A percentile compares a stretch with the other conserved stretches of the same genome.
Evolutionary conservation across 805 yeast genomes (phyloP).

Genomic region (Cyberlindnera japonica): DNA sequence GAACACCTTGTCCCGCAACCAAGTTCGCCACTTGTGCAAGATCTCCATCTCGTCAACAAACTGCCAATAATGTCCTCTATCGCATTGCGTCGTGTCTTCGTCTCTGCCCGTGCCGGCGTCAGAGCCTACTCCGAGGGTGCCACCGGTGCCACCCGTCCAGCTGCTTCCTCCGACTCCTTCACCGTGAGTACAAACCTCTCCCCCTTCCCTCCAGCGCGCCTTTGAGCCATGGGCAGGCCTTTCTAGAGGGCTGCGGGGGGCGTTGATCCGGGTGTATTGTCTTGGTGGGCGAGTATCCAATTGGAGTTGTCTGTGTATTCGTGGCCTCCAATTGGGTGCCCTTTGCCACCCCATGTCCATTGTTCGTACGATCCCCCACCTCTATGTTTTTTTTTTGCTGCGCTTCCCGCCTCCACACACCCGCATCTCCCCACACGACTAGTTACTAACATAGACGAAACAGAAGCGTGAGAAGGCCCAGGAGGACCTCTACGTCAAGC

Average conservation of each 20-base stretch:
- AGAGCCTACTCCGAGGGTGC: conserved; percentile 51
- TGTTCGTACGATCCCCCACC: background rate
- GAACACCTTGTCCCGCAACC: conserved; percentile 3
- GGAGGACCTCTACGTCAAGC: conserved; percentile 80
- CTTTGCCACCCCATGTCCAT: too few species aligned
- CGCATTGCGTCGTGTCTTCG: conserved; percentile 37
- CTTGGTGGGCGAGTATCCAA: background rate
- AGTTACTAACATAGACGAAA: conserved; percentile 25
- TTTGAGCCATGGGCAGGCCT: too few species aligned
- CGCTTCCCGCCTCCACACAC: background rate
- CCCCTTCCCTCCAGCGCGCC: too few species aligned
- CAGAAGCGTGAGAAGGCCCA: conserved; percentile 89
- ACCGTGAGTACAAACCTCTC: conserved; percentile 48
- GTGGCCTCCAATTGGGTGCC: too few species aligned
- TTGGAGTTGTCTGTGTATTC: background rate
- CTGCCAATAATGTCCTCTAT: conserved; percentile 22
- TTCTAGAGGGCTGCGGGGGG: too few species aligned
- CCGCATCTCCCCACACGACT: background rate
- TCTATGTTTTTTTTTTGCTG: background rate
- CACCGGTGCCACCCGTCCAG: conserved; percentile 56
- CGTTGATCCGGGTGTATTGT: too few species aligned
- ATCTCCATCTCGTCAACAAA: background rate
- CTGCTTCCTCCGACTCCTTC: conserved; percentile 56
- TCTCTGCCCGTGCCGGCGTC: conserved; percentile 27
- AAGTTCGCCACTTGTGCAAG: background rate